A percentile compares a stretch with the other conserved stretches of the same genome.
phyloP scores from a whole-genome alignment of 2,329 filamentous ascomycete species.

The Aspergillus sclerotialis region DNA sequence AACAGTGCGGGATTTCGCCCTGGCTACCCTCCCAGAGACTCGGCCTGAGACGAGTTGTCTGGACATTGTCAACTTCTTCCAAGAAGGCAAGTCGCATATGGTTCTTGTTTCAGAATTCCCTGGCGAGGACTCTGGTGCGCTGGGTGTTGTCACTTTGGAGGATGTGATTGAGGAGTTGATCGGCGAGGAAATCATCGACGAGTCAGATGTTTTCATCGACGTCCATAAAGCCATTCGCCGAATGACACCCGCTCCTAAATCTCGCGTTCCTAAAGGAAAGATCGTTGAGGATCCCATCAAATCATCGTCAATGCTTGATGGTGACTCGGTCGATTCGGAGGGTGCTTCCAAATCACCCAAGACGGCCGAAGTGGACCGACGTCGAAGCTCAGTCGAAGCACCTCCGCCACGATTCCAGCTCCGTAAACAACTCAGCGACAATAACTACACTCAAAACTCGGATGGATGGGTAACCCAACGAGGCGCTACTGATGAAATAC shows the following conservation, averaged over 20 bases:
- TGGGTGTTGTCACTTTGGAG: slow-evolving; percentile 91
- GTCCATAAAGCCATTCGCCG: slow-evolving; percentile 96
- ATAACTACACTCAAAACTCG: slow-evolving; percentile 19
- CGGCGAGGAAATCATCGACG: slow-evolving; percentile 98
- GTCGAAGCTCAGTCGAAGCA: slow-evolving; percentile 28
- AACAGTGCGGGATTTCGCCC: slow-evolving; percentile 78
- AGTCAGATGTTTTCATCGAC: slow-evolving; percentile 96
- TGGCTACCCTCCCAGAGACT: slow-evolving; percentile 92
- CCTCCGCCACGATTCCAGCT: slow-evolving; percentile 35
- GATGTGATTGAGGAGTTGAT: slow-evolving; percentile 98
- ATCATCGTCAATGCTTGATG: slow-evolving; percentile 23
- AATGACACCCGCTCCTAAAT: slow-evolving; percentile 74
- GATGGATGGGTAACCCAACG: slow-evolving; percentile 37
- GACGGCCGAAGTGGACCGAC: slow-evolving; percentile 15
- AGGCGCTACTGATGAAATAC: slow-evolving; percentile 48
- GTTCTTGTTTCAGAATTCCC: slow-evolving; percentile 87
- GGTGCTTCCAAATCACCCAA: slow-evolving; percentile 29
- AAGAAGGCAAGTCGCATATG: slow-evolving; percentile 99
- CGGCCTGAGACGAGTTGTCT: slow-evolving; percentile 91
- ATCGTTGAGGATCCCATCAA: slow-evolving; percentile 44
- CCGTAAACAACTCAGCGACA: slow-evolving; percentile 27
- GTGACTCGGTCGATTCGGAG: slow-evolving; percentile 40
- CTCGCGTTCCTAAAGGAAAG: slow-evolving; percentile 55
- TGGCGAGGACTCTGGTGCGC: slow-evolving; percentile 81
- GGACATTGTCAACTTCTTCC: slow-evolving; percentile 99